phyloP scores from a whole-genome alignment of 352 stramenopile genomes.

The Pythium oligandrum region DNA sequence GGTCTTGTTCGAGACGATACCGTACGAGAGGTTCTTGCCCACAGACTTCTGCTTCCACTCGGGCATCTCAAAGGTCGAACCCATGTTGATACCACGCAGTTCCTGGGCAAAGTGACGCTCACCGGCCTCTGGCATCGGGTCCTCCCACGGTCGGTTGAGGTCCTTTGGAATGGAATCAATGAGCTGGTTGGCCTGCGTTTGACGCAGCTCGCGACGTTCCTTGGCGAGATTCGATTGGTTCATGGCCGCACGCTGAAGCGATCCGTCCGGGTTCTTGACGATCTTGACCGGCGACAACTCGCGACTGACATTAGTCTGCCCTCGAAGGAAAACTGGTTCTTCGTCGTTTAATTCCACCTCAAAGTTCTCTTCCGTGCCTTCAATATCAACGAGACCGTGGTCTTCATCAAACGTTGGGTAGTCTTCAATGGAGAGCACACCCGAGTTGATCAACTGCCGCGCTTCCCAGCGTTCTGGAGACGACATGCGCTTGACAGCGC shows the following conservation, averaged over 20 bases:
- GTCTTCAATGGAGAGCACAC: constrained; percentile 96
- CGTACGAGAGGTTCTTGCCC: constrained; percentile 96
- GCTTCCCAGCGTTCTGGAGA: constrained; percentile 97
- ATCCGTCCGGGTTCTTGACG: constrained; percentile 99
- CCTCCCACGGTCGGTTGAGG: constrained; percentile 97
- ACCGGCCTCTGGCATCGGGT: constrained; percentile 96
- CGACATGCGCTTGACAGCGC: constrained; percentile 87
- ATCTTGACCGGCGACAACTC: constrained; percentile 97
- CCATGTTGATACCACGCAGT: constrained; percentile 89
- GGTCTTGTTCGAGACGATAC: constrained; percentile 92
- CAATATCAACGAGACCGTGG: constrained; percentile 80
- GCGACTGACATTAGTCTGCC: constrained; percentile 88
- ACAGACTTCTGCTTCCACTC: constrained; percentile 98
- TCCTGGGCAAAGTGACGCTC: constrained; percentile 98
- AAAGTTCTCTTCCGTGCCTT: constrained; percentile 84
- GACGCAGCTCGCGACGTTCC: constrained; percentile 95
- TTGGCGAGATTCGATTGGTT: constrained; percentile 96
- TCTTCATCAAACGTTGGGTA: constrained; percentile 98
- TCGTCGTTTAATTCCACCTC: constrained; percentile 96
- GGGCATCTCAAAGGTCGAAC: constrained; percentile 86
- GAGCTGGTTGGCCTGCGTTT: constrained; percentile 96
- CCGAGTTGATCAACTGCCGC: constrained; percentile 96
- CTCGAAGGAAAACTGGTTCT: constrained; percentile 95
- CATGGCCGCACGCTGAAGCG: constrained; percentile 96
- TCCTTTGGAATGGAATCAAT: constrained; percentile 98